Evolutionary conservation across 441 rosid species (phyloP), one percentile per base, ranked within the genome.

Genomic region (Populus hybrid): DNA sequence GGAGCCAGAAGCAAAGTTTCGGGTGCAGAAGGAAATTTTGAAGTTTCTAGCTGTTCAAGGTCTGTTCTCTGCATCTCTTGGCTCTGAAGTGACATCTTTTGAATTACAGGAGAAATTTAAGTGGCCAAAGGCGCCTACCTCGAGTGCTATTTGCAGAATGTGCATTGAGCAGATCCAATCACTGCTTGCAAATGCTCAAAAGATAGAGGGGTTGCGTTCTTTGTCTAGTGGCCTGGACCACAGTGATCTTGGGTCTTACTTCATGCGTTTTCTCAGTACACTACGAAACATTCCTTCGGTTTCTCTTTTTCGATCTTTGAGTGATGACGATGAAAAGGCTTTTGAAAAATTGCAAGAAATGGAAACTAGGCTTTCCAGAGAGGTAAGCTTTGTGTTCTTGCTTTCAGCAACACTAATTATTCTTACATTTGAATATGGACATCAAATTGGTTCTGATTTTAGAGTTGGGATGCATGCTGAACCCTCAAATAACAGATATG

Each of bases 21-120:
- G 85, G 76, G 90, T 96, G 83, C 96, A 92, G 77, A 93, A 87
- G 78, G 96, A 92, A 85, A 91, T 92, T 81, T 73, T 96, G 86
- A 96, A 96, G 86, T 94, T 96, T 79, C 87, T 96, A 12, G 92
- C 98, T 78, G 98, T 96, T 79, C 99, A 94, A 84, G 98, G 98
- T 80, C 86, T 96, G 81, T 96, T 94, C 82, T 73, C 94, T 75
- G 93, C 97, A 24, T 96, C 98, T 78, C 95, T 96, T 61, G 99
- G 99, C 70, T 87, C 93, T 10, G 98, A 93, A 86, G 92, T 96
- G 81, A 96, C 99, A 36, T 96, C 99, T 61, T 96, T 96, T 79
- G 99, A 96, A 85, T 80, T 96, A 80, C 90, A 91, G 80, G 99
- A 96, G 90, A 96, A 91, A 82, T 94, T 96, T 81, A 90, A 90